These are phyloP conservation scores for Onygenales sp. DNA, from an alignment of 2,329 filamentous ascomycete genomes.

Conservation along the genomic window DNA sequence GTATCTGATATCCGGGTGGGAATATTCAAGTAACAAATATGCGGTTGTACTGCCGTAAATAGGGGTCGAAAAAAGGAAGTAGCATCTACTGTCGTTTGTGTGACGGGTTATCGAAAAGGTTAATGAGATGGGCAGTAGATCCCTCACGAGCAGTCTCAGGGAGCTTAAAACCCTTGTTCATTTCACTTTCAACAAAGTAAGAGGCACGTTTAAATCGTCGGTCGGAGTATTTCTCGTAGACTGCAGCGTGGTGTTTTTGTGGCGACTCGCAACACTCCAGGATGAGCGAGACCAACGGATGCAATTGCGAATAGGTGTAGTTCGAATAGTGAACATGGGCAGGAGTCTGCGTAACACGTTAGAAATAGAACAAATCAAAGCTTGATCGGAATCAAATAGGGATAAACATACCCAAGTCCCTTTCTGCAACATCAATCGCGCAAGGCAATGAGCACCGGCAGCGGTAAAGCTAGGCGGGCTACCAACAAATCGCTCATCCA, in stretches of 20 bases:
- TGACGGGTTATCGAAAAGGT: neutral
- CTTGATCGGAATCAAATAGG: constrained; percentile 11
- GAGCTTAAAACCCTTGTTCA: constrained; percentile 52
- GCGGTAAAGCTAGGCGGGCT: constrained; percentile 83
- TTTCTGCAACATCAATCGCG: constrained; percentile 79
- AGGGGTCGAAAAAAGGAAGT: neutral
- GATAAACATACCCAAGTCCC: constrained; percentile 72
- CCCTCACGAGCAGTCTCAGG: constrained; percentile 23
- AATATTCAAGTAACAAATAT: neutral
- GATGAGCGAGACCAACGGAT: constrained; percentile 65
- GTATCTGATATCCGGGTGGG: neutral
- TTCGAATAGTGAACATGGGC: constrained; percentile 87
- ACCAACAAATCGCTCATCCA: constrained; percentile 95
- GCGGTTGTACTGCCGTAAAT: neutral
- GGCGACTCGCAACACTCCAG: constrained; percentile 81
- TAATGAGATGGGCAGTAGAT: constrained; percentile 2
- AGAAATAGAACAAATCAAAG: neutral
- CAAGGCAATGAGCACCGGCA: constrained; percentile 85
- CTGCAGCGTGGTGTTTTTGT: constrained; percentile 69
- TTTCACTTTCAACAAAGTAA: constrained; percentile 64
- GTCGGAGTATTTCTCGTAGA: constrained; percentile 88
- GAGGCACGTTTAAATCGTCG: constrained; percentile 80
- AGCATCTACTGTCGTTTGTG: constrained; percentile 9
- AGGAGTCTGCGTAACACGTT: constrained; percentile 48
- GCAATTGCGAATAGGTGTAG: constrained; percentile 80